Evolutionary conservation across 1,139 yeast species (phyloP), one percentile per base, ranked within the genome.

Genomic region (Geotrichum bryndzae): DNA sequence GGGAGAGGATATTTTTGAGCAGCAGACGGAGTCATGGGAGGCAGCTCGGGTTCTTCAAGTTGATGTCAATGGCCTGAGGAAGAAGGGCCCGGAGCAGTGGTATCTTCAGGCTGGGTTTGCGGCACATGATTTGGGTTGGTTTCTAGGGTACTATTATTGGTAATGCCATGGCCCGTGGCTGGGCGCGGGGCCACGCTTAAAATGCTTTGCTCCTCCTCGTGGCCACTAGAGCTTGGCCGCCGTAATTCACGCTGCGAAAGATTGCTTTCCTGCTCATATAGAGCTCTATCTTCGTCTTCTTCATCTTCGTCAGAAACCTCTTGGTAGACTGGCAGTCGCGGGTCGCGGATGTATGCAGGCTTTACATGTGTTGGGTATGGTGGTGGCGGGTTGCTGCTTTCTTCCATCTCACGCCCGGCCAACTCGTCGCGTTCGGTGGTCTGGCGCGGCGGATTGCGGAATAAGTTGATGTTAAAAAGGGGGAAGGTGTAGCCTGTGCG

Each of bases 301-400:
- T 58, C 58, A 25, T 63, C 59, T 15, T 56, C 61, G n/a, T 64
- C 65, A 2, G 60, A 54, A 11, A 59, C 59, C 45, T 65, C 67
- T 38, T 63, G 59, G 53, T 65, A 65, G 18, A 65, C 62, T 23
- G 67, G 66, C 35, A 65, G 58, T 25, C 64, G 56, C 18, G 63
- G 23, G 29, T 61, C 61, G 35, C 56, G 60, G 33, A 27, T 13
- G 57, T 57, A 53, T 31, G 62, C 61, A 11, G 65, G 65, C 22
- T 60, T 61, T 2, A 56, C 61, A 59, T 64, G 68, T 1, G 64
- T 63, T 8, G 69, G 69, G 57, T 68, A 68, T 6, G 71, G 70
- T 18, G 71, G 71, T 2, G 70, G 71, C 45, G 70, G 70, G 22
- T 57, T 63, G 29, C 35, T 45, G 7, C 31, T 59, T 29, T 63